Conservation (phyloP, 345 rosid genomes). For the Citrus sp. region DNA sequence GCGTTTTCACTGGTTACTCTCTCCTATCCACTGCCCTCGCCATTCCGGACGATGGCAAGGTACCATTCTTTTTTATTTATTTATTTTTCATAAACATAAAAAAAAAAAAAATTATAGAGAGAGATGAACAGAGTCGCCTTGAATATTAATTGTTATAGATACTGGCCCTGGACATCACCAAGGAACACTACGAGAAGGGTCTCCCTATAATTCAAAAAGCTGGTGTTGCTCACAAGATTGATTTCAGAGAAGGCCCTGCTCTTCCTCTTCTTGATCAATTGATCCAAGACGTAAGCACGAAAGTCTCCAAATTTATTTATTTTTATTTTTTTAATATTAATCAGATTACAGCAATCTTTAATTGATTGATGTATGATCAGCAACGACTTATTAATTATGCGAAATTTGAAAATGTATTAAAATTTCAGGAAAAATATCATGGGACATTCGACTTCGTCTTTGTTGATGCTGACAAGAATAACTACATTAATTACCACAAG, state of each 20-base stretch:
- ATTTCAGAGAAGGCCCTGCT: conserved; percentile 90
- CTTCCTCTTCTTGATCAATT: conserved; percentile 74
- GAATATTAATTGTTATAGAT: conserved; percentile 39
- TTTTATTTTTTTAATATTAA: no score
- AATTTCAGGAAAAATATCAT: conserved; percentile 10
- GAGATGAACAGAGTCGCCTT: not conserved
- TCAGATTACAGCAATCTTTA: not conserved
- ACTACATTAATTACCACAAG: conserved; percentile 28
- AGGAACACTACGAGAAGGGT: conserved; percentile 77
- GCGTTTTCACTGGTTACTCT: conserved; percentile 95
- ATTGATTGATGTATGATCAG: not conserved
- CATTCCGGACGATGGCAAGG: conserved; percentile 85
- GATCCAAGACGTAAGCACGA: conserved; percentile 56
- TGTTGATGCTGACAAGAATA: conserved; percentile 46
- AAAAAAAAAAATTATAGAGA: not conserved
- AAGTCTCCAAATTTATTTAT: not conserved
- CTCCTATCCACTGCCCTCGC: conserved; percentile 97
- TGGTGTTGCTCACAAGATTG: conserved; percentile 93
- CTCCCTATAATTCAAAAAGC: conserved; percentile 84
- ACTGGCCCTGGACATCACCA: conserved; percentile 83
- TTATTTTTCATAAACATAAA: not conserved
- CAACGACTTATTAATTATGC: not conserved
- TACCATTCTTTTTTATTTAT: not conserved
- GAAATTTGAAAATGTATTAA: not conserved
- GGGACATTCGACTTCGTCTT: conserved; percentile 40